Evolutionary conservation across 1,284 basidiomycete genomes (phyloP), one percentile per base, ranked within the genome.

Genomic region (Neonothopanus nambi): DNA sequence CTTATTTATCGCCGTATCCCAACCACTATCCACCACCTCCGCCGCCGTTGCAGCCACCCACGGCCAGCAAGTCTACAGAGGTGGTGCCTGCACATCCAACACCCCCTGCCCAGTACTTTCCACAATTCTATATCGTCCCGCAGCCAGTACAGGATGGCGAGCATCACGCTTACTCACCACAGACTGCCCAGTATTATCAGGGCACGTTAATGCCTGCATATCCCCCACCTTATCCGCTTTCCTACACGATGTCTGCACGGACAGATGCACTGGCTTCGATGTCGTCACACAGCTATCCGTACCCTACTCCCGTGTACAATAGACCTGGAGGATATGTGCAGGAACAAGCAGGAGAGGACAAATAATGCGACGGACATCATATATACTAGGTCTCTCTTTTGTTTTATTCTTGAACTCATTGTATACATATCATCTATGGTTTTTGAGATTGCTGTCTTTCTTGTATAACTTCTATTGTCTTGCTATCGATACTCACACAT

Each of bases 1-100:
- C 64, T 26, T 73, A 68, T 57, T 68, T 72, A 35, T 67, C 77
- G 38, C 69, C 68, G 42, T 71, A 77, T 57, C 77, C 75, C 42
- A 67, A 73, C 58, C 81, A 81, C 61, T 85, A 81, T 65, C 70
- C 78, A 8, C 69, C 74, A 15, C 28, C 18, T 38, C 68, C 74
- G 24, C 67, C 74, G 20, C 67, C 73, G 48, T 33, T 33, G 30
- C 3, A 9, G 2, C 30, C 30, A 9, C 30, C 30, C 9, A 13
- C 8, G 30, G 30, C 30, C 13, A 33, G 30, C 30, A 33, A 33
- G 30, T 33, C 30, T 33, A 13, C 30, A 9, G 30, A 33, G 30
- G 30, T 33, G 30, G 9, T 13, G 9, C 43, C 35, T 28, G 20
- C 41, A 11, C 9, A n/a, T 11, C 28, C 48, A n/a, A 24, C 48